These are phyloP conservation scores for Diplodia sapinea DNA, from an alignment of 2,329 filamentous ascomycete species.

Conservation along the genomic window DNA sequence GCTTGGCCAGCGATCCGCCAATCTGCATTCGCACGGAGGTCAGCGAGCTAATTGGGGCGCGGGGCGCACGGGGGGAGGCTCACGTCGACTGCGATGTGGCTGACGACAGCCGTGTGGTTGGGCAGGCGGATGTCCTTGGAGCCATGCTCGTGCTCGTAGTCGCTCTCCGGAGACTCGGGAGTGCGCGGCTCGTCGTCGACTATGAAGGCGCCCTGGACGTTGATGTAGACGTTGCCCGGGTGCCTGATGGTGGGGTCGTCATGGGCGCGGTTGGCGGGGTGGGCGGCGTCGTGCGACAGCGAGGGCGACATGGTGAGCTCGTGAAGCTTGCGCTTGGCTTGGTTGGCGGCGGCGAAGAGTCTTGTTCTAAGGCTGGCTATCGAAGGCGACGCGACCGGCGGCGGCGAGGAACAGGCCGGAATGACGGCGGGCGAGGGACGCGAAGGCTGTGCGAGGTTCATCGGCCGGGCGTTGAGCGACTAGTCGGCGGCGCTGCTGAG, in stretches of 20 bases:
- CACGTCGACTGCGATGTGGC: slow-evolving; percentile 96
- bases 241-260: slow-evolving; percentile 62
- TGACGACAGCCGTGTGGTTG: slow-evolving; percentile 92
- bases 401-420: slow-evolving; percentile 21
- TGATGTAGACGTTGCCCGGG: slow-evolving; percentile 82
- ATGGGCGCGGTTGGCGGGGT: slow-evolving; percentile 5
- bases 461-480: slow-evolving; percentile 14
- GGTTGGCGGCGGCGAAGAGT: slow-evolving; percentile 14
- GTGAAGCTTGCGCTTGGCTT: slow-evolving; percentile 3
- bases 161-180: slow-evolving; percentile 47
- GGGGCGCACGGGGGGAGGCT: slow-evolving; percentile 46
- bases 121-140: slow-evolving; percentile 94
- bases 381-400: slow-evolving; percentile 15
- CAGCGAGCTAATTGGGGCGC: background rate
- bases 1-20: slow-evolving; percentile 91
- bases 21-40: slow-evolving; percentile 63
- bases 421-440: slow-evolving; percentile 20
- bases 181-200: slow-evolving; percentile 72
- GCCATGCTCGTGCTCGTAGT: slow-evolving; percentile 67
- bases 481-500: slow-evolving; percentile 7
- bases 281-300: slow-evolving; percentile 17
- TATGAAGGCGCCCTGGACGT: slow-evolving; percentile 95
- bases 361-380: slow-evolving; percentile 23
- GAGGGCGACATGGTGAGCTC: slow-evolving; percentile 27
- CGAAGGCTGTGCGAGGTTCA: slow-evolving; percentile 17